Evolutionary conservation across 73 alveolate species (phyloP).

Genomic region (Tetrahymena malaccensis): DNA sequence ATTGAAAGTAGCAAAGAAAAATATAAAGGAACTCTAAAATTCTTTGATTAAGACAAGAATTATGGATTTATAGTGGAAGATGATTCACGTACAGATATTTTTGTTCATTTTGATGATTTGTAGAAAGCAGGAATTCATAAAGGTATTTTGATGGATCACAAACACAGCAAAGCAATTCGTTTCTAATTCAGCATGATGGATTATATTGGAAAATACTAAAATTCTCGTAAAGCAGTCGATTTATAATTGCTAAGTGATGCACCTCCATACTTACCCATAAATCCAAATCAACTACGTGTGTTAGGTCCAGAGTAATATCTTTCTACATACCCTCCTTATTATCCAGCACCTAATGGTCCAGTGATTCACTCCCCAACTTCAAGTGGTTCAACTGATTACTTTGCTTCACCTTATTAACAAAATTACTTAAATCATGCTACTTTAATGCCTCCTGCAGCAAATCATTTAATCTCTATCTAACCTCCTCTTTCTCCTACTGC

Average conservation of each 20-base stretch:
- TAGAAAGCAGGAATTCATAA: conserved; percentile 56
- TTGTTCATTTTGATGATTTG: conserved; percentile 68
- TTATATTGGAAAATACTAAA: conserved; percentile 66
- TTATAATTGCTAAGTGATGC: background rate
- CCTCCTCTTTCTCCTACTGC: background rate
- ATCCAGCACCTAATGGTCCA: background rate
- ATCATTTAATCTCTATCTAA: background rate
- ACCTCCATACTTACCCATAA: background rate
- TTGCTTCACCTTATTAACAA: background rate
- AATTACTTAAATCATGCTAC: background rate
- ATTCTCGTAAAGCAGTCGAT: conserved; percentile 65
- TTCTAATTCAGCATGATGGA: conserved; percentile 56
- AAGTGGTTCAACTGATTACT: background rate
- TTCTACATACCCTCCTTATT: background rate
- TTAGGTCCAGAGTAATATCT: background rate
- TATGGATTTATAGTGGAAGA: conserved; percentile 66
- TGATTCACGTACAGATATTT: conserved; percentile 53
- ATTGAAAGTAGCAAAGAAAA: background rate
- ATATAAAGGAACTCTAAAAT: conserved; percentile 56
- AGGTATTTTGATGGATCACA: background rate
- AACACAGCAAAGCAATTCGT: conserved; percentile 18
- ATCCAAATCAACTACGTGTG: background rate
- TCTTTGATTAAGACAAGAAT: conserved; percentile 61
- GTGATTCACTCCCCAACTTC: background rate
- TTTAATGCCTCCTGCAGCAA: background rate